Evolutionary conservation across 176 grass and related monocot species (phyloP).

Genomic region (Musa itinerans): DNA sequence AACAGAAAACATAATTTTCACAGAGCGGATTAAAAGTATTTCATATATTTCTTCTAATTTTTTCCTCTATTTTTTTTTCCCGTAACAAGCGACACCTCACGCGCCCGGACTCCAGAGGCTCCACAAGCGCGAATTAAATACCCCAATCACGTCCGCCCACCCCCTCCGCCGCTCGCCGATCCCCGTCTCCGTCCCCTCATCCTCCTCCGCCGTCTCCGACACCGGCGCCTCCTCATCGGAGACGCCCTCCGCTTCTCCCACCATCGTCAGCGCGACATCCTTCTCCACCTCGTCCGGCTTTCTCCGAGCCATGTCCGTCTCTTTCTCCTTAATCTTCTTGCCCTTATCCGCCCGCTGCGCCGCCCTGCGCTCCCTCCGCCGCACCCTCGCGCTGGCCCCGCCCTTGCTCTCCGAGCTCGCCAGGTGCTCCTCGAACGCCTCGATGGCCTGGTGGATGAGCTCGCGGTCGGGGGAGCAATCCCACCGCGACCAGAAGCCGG

Average conservation of each 20-base stretch:
- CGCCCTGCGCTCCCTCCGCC: constrained; percentile 18
- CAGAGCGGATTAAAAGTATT: background rate
- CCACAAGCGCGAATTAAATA: constrained; percentile 35
- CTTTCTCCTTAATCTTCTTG: constrained; percentile 24
- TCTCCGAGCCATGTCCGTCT: background rate
- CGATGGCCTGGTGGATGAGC: constrained; percentile 54
- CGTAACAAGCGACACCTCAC: background rate
- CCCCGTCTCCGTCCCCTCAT: background rate
- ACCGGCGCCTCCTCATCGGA: background rate
- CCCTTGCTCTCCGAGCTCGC: constrained; percentile 17
- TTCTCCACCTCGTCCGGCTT: background rate
- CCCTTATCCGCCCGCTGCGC: constrained; percentile 10
- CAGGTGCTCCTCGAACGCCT: constrained; percentile 77
- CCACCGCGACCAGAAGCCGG: constrained; percentile 69
- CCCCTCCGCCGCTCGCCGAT: constrained; percentile 33
- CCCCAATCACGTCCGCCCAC: constrained; percentile 37
- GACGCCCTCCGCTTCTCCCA: background rate
- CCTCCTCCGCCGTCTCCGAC: background rate
- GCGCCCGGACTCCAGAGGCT: constrained; percentile 25
- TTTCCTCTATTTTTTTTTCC: background rate
- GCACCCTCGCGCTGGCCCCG: background rate
- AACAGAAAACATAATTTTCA: background rate
- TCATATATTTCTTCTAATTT: background rate
- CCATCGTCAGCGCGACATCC: background rate
- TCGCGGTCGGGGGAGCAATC: constrained; percentile 48